Base-by-base conservation (phyloP, 2,329 filamentous ascomycete genomes). In the Penicillium sp. region DNA sequence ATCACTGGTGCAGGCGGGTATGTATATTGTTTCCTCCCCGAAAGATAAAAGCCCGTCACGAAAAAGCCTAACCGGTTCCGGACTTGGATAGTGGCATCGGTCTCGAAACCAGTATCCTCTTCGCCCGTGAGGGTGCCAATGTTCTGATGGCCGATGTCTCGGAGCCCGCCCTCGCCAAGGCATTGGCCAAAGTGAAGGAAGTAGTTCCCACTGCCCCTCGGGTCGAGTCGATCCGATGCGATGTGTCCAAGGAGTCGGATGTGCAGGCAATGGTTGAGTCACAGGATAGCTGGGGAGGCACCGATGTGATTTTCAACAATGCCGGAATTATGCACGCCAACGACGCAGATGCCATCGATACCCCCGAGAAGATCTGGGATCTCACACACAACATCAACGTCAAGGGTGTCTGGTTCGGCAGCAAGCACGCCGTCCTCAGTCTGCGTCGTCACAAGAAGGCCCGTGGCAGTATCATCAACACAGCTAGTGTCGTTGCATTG, bases 281-380 rank as follows among this genome's bases (percentile, higher is more conserved):
- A 10, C 78, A 93, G 56, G 92, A 97, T 74, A 72, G 84, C 55
- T 95, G 90, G 89, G 92, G 92, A 69, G 92, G 92, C 43, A 77
- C 94, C 3, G 92, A 97, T 73, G 81, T 96, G 70, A 90, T 96
- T 68, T 97, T 96, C 86, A 97, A 97, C 85, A 97, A 97, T 74
- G 92, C 92, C 24, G 92, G 92, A 53, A 97, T 97, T 75, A 97
- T 97, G 92, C 92, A 96, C 78, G 87, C 85, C 46, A 81, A 88
- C 56, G 89, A 92, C 73, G 87, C 84, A 69, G 87, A 91, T 74
- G 91, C 92, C 47, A 79, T 95, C 72, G 84, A 88, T 72, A 96
- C 92, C 1, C 87, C 90, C 49, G 91, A 96, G 79, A 86, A 85
- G 67, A 92, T 97, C 79, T 97, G 92, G 92, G 91, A 97, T 69